These are phyloP conservation scores for Hyphopichia burtonii DNA, from an alignment of 1,139 yeast species.

Conservation along the genomic window DNA sequence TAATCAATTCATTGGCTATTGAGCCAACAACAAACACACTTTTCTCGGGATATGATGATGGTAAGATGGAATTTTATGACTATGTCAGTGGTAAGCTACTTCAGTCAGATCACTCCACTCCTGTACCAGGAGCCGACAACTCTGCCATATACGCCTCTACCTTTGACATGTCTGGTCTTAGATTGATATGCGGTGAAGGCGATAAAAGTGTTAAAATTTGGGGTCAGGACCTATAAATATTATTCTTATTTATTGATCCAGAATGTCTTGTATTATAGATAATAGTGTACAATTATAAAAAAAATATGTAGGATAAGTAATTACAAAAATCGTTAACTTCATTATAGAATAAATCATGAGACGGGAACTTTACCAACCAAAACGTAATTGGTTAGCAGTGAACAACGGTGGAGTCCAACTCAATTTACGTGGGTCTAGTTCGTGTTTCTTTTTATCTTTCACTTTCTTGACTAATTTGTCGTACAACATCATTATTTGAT, in stretches of 20 bases:
- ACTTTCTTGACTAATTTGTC: conserved; percentile 63
- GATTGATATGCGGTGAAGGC: conserved; percentile 83
- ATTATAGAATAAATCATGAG: background rate
- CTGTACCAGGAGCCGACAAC: conserved; percentile 68
- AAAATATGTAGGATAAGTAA: background rate
- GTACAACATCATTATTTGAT: conserved; percentile 74
- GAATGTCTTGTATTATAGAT: conserved; percentile 2
- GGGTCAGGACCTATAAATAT: conserved; percentile 43
- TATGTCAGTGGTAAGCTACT: conserved; percentile 67
- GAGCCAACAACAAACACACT: conserved; percentile 64
- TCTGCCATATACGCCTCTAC: conserved; percentile 68
- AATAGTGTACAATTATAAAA: conserved; percentile 1
- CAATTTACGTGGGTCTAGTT: conserved; percentile 68
- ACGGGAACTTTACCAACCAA: conserved; percentile 78
- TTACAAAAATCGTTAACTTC: background rate
- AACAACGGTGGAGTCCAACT: conserved; percentile 96
- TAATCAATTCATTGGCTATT: conserved; percentile 67
- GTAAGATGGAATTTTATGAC: conserved; percentile 74
- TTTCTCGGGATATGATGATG: conserved; percentile 85
- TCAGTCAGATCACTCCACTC: conserved; percentile 53
- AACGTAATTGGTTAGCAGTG: conserved; percentile 92
- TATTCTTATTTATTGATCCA: background rate
- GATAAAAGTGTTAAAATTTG: conserved; percentile 89
- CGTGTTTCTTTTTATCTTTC: conserved; percentile 68
- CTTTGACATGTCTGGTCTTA: conserved; percentile 78